Percentiles rank a stretch among this genome's conserved stretches.
Conservation (phyloP, 1,139 yeast species). For the Nakaseomyces delphensis region DNA sequence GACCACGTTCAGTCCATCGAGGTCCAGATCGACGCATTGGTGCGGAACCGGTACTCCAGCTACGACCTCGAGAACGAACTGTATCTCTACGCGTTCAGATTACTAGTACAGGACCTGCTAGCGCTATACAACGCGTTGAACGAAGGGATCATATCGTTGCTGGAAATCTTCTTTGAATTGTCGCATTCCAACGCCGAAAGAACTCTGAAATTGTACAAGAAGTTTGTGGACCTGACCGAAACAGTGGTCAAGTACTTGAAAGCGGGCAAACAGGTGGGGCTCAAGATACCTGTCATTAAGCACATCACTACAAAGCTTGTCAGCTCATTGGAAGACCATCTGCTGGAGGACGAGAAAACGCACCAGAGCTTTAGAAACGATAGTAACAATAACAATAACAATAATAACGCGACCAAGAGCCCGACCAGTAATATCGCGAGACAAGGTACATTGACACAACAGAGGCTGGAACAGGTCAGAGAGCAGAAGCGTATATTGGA, state of each 20-base stretch:
- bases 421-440: constrained; percentile 10
- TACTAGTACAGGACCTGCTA: constrained; percentile 78
- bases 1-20: constrained; percentile 76
- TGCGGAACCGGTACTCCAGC: constrained; percentile 69
- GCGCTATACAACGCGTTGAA: constrained; percentile 80
- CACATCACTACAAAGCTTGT: constrained; percentile 96
- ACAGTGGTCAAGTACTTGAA: constrained; percentile 81
- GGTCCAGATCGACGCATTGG: constrained; percentile 64
- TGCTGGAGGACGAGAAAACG: constrained; percentile 16
- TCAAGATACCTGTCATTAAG: constrained; percentile 89
- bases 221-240: constrained; percentile 77
- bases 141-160: constrained; percentile 87
- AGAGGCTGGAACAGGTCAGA: constrained; percentile 23
- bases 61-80: constrained; percentile 67
- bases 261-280: constrained; percentile 82
- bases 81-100: constrained; percentile 73
- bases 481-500: constrained; percentile 25
- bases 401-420: constrained; percentile 9
- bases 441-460: constrained; percentile 18
- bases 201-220: constrained; percentile 73
- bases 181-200: constrained; percentile 77
- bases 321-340: constrained; percentile 75
- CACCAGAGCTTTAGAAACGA: constrained; percentile 11
- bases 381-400: constrained; percentile 9
- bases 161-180: constrained; percentile 93